Base-by-base conservation (phyloP, 225 moss, liverwort and hornwort species). In the Anthoceros angustus region DNA sequence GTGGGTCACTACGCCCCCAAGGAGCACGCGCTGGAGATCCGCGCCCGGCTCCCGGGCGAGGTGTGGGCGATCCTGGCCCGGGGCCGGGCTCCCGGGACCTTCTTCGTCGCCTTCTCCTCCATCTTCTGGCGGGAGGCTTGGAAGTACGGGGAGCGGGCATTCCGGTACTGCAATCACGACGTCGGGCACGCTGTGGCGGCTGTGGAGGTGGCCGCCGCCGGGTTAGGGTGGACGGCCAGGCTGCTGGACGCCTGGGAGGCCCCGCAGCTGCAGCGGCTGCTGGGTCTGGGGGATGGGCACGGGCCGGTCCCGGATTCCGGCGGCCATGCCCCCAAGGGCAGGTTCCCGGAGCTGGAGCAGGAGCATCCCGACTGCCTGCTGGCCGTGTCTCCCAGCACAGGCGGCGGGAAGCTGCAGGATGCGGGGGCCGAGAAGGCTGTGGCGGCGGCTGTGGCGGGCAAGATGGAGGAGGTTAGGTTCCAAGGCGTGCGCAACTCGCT, bases 141-240 rank as follows among this genome's bases (percentile, higher is more conserved):
- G 90, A 91, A 91, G 68, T 91, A 91, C 50, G 90, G 90, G 16
- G 90, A 91, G 72, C 81, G 90, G 41, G 90, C 90, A 23, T 91
- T 86, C 73, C 83, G 87, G 75, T 91, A 91, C 70, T 86, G 90
- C 82, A 87, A 91, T 70, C 90, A 91, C 69, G 90, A 91, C 65
- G 87, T 91, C 26, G 90, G 90, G 45, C 90, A 91, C 77, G 90
- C 90, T 9, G 78, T 87, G 25, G 87, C 87, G 43, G 87, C 87
- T 68, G 77, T 82, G 68, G 77, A 69, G 23, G 76, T 91, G 16
- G 87, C 90, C 5, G 82, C 81, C 66, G 86, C 79, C 14, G 77
- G 82, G 32, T 67, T 91, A 68, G 90, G 90, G 63, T 91, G 90
- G 90, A 86, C 79, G 71, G 40, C 82, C 43, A 80, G 79, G 71